These are phyloP conservation scores for Pueraria montana DNA, from an alignment of 306 rosid genomes.

Conservation along the genomic window DNA sequence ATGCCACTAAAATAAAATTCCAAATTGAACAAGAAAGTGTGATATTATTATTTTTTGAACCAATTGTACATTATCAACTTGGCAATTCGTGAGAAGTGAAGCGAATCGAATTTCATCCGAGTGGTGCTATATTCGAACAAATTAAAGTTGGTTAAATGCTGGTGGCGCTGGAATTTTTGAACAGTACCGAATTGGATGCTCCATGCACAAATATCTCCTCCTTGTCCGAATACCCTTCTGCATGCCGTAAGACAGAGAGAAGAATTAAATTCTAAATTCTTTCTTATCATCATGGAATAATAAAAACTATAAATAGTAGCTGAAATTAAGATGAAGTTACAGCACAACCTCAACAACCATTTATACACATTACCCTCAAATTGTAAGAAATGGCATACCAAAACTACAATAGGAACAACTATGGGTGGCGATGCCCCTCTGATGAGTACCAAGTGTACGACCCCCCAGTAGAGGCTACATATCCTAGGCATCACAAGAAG, in stretches of 20 bases:
- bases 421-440: slow-evolving; percentile 16
- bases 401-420: slow-evolving; percentile 23
- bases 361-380: no score
- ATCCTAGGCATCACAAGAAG: neutral
- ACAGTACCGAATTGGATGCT: neutral
- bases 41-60: neutral
- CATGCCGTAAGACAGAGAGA: neutral
- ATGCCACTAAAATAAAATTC: slow-evolving; percentile 19
- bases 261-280: slow-evolving; percentile 59
- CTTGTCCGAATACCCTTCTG: no score
- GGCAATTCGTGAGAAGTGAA: neutral
- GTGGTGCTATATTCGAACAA: neutral
- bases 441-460: slow-evolving; percentile 33
- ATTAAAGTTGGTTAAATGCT: neutral
- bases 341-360: neutral
- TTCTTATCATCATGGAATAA: neutral
- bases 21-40: neutral
- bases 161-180: slow-evolving; percentile 43
- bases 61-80: neutral
- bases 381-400: slow-evolving; percentile 49
- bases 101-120: slow-evolving; percentile 27
- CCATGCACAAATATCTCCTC: neutral
- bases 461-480: slow-evolving; percentile 18
- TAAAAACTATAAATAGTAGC: slow-evolving; percentile 38
- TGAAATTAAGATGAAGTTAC: neutral